Evolutionary conservation across 75 land plant species (phyloP).

Genomic region (Picea glauca): DNA sequence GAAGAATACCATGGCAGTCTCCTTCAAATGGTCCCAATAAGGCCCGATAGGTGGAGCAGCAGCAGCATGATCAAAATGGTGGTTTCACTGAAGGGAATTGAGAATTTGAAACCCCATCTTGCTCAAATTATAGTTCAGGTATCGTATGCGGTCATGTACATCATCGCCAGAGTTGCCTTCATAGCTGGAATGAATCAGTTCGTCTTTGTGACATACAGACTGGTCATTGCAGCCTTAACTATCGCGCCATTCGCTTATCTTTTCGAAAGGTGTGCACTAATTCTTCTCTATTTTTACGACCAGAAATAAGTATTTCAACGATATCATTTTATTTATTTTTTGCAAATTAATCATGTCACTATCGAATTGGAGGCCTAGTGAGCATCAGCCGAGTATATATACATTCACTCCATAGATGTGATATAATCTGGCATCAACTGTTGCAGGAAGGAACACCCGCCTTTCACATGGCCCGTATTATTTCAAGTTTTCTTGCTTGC

Average conservation of each 20-base stretch:
- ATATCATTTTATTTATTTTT: not conserved
- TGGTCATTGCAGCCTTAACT: not conserved
- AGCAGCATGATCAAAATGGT: no score
- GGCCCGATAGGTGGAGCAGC: no score
- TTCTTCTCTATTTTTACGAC: not conserved
- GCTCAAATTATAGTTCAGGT: not conserved
- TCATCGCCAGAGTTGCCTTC: not conserved
- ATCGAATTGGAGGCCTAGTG: no score
- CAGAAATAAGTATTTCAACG: not conserved
- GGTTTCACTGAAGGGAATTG: not conserved
- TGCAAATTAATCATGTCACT: no score
- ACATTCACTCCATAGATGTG: not conserved
- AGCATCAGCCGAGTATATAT: no score
- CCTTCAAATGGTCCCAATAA: no score
- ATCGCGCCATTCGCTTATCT: not conserved
- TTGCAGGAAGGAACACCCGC: not conserved
- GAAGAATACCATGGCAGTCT: no score
- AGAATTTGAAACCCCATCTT: not conserved
- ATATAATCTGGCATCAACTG: no score
- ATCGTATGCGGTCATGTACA: not conserved
- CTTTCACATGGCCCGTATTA: not conserved
- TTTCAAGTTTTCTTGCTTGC: conserved; percentile 2
- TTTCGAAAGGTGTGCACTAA: not conserved
- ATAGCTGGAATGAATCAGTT: not conserved
- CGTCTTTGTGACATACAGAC: not conserved